These are phyloP conservation scores for Dimargaris cristalligena DNA, from an alignment of 192 early-diverging fungal species.

Conservation along the genomic window DNA sequence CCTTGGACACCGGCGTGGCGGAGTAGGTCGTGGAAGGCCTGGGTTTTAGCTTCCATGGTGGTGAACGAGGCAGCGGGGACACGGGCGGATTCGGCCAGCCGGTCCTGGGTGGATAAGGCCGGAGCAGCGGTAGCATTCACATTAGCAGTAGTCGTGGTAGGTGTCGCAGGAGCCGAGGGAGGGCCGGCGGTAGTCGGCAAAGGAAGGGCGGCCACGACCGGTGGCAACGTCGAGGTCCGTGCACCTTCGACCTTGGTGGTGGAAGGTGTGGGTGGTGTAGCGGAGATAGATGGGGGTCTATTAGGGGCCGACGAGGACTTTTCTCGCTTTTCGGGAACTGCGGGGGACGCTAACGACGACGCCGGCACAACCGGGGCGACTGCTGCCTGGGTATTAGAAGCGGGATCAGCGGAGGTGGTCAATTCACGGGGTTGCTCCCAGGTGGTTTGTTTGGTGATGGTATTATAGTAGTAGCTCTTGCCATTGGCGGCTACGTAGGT, in stretches of 20 bases:
- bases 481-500: conserved; percentile 62
- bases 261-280: background rate
- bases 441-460: conserved; percentile 52
- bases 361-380: no score
- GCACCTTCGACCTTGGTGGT: conserved; percentile 19
- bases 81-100: conserved; percentile 10
- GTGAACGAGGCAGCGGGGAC: conserved; percentile 36
- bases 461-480: conserved; percentile 76
- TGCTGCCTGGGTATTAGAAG: no score
- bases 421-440: conserved; percentile 74
- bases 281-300: background rate
- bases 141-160: background rate
- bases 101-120: no score
- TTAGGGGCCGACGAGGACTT: conserved; percentile 11
- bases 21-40: conserved; percentile 59
- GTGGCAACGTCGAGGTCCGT: conserved; percentile 8
- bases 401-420: background rate
- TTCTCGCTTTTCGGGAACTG: no score
- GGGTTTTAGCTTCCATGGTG: conserved; percentile 65
- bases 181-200: background rate
- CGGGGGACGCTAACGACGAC: no score
- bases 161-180: background rate
- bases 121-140: no score
- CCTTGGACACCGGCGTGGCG: conserved; percentile 35
- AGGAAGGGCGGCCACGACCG: conserved; percentile 13